phyloP scores from a whole-genome alignment of 2,329 filamentous ascomycete genomes.

The Fusarium fujikuroi region DNA sequence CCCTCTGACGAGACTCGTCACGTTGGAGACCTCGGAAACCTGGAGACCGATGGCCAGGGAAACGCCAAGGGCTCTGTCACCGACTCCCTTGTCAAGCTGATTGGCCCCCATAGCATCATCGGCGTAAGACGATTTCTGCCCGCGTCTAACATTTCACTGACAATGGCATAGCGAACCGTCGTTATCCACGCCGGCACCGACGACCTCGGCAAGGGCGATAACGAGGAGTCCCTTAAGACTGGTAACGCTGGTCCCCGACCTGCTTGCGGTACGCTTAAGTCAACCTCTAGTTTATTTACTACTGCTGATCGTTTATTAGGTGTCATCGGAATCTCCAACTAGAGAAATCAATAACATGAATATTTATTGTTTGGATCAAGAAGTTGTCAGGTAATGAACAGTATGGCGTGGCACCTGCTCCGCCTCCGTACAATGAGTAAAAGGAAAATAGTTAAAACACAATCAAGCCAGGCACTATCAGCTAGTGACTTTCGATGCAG shows the following conservation, averaged over 20 bases:
- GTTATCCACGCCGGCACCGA: constrained; percentile 96
- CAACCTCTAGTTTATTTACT: background rate
- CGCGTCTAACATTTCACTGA: background rate
- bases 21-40: constrained; percentile 97
- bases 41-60: constrained; percentile 93
- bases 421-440: background rate
- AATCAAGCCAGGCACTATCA: constrained; percentile 25
- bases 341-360: constrained; percentile 50
- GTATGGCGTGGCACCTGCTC: background rate
- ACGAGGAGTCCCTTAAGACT: constrained; percentile 98
- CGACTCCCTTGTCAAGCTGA: constrained; percentile 92
- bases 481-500: background rate
- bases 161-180: constrained; percentile 78
- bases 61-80: constrained; percentile 83
- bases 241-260: constrained; percentile 94
- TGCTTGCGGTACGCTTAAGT: constrained; percentile 80
- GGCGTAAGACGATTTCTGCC: constrained; percentile 68
- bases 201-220: constrained; percentile 91
- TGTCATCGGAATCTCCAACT: constrained; percentile 89
- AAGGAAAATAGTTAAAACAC: constrained; percentile 32
- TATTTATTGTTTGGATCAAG: constrained; percentile 10
- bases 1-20: constrained; percentile 86
- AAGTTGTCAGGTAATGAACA: background rate
- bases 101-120: constrained; percentile 93
- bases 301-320: constrained; percentile 56